phyloP scores from a whole-genome alignment of 805 yeast species.

The Cyberlindnera maritima region DNA sequence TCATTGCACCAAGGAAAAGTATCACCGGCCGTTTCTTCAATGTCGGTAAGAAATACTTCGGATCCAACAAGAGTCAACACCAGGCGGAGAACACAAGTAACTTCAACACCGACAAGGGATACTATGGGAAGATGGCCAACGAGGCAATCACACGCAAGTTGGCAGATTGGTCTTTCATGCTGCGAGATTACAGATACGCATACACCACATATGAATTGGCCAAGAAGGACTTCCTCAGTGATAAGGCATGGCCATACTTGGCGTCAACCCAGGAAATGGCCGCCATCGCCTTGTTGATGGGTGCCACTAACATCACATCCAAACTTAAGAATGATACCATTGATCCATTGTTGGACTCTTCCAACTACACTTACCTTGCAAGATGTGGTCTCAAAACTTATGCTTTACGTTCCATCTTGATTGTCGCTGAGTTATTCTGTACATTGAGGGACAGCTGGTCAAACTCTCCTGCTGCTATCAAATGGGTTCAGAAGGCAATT shows the following conservation, averaged over 20 bases:
- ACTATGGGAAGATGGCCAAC: slow-evolving; percentile 57
- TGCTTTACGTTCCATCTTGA: slow-evolving; percentile 63
- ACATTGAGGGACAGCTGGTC: slow-evolving; percentile 41
- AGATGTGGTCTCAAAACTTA: slow-evolving; percentile 67
- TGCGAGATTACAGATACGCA: slow-evolving; percentile 85
- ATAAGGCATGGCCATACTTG: slow-evolving; percentile 74
- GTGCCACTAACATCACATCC: slow-evolving; percentile 39
- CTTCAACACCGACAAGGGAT: slow-evolving; percentile 52
- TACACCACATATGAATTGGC: slow-evolving; percentile 79
- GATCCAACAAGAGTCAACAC: slow-evolving; percentile 19
- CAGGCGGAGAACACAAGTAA: slow-evolving; percentile 28
- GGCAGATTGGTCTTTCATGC: slow-evolving; percentile 91
- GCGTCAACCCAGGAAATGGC: slow-evolving; percentile 91
- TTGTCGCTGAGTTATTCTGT: slow-evolving; percentile 67
- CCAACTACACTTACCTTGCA: slow-evolving; percentile 71
- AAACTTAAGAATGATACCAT: slow-evolving; percentile 42
- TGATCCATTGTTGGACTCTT: slow-evolving; percentile 54
- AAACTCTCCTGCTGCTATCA: slow-evolving; percentile 41
- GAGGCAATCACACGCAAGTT: slow-evolving; percentile 77
- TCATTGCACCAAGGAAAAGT: slow-evolving; percentile 73
- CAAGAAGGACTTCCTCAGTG: slow-evolving; percentile 71
- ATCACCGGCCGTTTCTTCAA: slow-evolving; percentile 70
- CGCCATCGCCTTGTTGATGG: slow-evolving; percentile 68
- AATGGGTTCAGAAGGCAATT: slow-evolving; percentile 43
- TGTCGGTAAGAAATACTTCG: slow-evolving; percentile 59